phyloP scores from a whole-genome alignment of 2,329 filamentous ascomycete genomes.

The Ophiostoma himal-ulmi region DNA sequence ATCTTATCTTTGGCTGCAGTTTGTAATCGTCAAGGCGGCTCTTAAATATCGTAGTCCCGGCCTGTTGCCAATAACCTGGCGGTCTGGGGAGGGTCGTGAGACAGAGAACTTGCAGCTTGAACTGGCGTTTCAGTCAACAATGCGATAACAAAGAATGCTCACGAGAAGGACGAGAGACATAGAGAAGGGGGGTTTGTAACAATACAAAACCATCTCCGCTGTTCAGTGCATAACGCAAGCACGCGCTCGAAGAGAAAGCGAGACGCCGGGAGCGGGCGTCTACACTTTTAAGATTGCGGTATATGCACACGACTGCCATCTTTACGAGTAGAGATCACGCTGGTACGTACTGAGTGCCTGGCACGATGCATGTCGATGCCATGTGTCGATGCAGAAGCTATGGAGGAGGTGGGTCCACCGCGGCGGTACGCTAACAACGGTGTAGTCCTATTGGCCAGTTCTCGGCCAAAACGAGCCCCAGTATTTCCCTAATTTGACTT shows the following conservation, averaged over 20 bases:
- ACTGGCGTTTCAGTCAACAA: not conserved
- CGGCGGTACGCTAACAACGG: not conserved
- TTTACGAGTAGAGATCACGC: not conserved
- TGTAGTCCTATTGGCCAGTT: not conserved
- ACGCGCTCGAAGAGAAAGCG: not conserved
- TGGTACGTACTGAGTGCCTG: not conserved
- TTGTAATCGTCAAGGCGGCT: not conserved
- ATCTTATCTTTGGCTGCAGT: not conserved
- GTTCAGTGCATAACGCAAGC: not conserved
- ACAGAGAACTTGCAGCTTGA: not conserved
- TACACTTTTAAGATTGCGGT: not conserved
- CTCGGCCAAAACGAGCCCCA: not conserved
- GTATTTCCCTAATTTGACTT: not conserved
- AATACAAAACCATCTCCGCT: not conserved
- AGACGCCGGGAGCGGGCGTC: not conserved
- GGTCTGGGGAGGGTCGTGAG: constrained; percentile 3
- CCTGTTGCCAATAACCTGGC: not conserved
- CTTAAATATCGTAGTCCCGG: not conserved
- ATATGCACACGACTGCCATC: not conserved
- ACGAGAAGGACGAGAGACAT: not conserved
- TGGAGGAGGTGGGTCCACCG: not conserved
- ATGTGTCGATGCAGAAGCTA: not conserved
- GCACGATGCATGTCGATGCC: not conserved
- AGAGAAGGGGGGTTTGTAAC: not conserved
- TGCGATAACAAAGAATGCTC: not conserved